phyloP scores from a whole-genome alignment of 306 rosid species.

The Trichosanthes truncata region DNA sequence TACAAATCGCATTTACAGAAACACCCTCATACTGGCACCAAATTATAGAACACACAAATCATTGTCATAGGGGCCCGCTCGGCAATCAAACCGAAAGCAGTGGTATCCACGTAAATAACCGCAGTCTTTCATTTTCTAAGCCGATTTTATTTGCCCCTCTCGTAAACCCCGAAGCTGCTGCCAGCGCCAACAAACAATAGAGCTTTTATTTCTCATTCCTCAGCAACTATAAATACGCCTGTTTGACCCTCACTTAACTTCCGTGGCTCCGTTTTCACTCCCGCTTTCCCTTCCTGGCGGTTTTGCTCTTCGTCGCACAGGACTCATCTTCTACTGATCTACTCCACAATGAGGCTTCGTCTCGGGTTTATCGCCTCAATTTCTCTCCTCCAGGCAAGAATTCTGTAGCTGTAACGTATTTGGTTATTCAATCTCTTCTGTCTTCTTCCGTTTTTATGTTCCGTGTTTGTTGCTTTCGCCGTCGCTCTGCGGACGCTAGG shows the following conservation, averaged over 20 bases:
- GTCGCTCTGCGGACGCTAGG: not conserved
- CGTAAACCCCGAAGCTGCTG: not conserved
- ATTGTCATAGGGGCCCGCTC: not conserved
- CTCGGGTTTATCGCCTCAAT: constrained; percentile 22
- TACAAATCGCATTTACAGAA: not conserved
- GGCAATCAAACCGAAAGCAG: constrained; percentile 28
- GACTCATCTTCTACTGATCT: constrained; percentile 2
- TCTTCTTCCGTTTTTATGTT: not conserved
- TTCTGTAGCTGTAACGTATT: not conserved
- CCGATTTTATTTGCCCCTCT: not conserved
- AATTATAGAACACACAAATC: not conserved
- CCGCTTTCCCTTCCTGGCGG: not conserved
- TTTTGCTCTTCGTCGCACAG: not conserved
- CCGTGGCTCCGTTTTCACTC: constrained; percentile 7
- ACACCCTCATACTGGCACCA: not conserved
- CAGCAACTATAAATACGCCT: constrained; percentile 27
- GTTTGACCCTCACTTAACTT: constrained; percentile 16
- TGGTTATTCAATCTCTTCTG: not conserved
- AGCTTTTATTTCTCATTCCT: not conserved
- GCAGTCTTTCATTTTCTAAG: not conserved
- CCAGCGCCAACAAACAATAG: not conserved
- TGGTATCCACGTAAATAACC: constrained; percentile 10
- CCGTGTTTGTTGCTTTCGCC: not conserved
- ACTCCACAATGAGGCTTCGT: constrained; percentile 33
- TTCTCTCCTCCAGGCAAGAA: constrained; percentile 51